Conservation (phyloP, 208 protist genomes). For the Trichomonas tenax region DNA sequence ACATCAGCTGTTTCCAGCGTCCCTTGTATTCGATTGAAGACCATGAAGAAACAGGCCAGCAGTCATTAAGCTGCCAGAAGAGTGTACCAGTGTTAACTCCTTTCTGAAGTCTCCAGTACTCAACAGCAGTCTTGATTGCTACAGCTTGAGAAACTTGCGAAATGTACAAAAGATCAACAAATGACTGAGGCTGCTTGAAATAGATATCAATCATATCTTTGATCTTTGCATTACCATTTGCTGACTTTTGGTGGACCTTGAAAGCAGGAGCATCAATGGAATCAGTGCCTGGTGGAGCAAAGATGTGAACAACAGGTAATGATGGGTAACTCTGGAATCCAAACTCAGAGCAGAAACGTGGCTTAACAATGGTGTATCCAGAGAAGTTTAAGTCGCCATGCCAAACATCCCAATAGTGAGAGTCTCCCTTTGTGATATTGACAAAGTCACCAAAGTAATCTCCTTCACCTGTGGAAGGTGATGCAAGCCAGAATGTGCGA, state of each 20-base stretch:
- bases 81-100: background rate
- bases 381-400: background rate
- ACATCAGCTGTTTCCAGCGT: background rate
- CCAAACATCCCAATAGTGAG: conserved; percentile 17
- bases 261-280: background rate
- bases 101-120: background rate
- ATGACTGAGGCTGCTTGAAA: background rate
- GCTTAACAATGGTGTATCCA: background rate
- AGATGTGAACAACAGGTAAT: background rate
- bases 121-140: background rate
- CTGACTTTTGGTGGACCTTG: background rate
- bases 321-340: conserved; percentile 12
- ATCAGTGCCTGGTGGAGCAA: background rate
- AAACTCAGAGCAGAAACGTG: conserved; percentile 5
- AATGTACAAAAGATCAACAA: background rate
- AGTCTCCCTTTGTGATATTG: background rate
- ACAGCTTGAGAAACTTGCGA: background rate
- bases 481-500: background rate
- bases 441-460: background rate
- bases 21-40: background rate
- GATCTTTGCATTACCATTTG: background rate
- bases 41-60: background rate
- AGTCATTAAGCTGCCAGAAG: conserved; percentile 1
- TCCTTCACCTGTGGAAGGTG: background rate
- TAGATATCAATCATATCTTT: background rate